Evolutionary conservation across 331 rosid genomes (phyloP).

Genomic region (Malus hybrid): DNA sequence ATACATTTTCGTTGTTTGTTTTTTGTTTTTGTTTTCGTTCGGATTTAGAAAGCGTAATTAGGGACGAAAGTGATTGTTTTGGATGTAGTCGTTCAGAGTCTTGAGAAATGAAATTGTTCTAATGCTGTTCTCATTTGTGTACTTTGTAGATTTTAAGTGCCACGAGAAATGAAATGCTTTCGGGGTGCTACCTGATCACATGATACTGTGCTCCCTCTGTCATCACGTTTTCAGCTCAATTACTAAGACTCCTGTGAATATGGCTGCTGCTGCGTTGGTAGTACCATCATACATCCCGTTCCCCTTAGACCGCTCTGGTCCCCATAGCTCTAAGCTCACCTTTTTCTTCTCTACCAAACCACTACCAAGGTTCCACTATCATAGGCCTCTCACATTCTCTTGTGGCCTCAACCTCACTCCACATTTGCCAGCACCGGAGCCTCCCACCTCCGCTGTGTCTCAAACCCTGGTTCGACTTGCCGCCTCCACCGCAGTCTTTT

Average conservation of each 20-base stretch:
- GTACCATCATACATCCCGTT: neutral
- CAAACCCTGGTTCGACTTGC: slow-evolving; percentile 30
- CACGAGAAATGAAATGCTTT: too few species aligned
- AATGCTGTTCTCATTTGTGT: too few species aligned
- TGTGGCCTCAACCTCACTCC: neutral
- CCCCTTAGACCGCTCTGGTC: neutral
- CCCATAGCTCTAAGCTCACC: neutral
- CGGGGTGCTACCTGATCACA: neutral
- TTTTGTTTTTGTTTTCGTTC: too few species aligned
- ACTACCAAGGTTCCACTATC: neutral
- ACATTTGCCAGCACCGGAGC: neutral
- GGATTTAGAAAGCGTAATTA: too few species aligned
- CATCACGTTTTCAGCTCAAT: neutral
- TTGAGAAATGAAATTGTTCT: too few species aligned
- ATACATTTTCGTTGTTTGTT: too few species aligned
- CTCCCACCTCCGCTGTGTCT: neutral
- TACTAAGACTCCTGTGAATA: neutral
- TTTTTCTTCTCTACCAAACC: neutral
- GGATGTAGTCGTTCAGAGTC: too few species aligned
- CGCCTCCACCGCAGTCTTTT: slow-evolving; percentile 40
- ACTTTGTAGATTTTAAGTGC: too few species aligned
- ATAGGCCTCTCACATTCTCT: neutral
- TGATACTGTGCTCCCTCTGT: neutral
- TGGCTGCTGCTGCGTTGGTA: neutral
- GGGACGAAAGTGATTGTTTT: too few species aligned